phyloP scores from a whole-genome alignment of 805 yeast genomes.

The Kodamaea kakaduensis region DNA sequence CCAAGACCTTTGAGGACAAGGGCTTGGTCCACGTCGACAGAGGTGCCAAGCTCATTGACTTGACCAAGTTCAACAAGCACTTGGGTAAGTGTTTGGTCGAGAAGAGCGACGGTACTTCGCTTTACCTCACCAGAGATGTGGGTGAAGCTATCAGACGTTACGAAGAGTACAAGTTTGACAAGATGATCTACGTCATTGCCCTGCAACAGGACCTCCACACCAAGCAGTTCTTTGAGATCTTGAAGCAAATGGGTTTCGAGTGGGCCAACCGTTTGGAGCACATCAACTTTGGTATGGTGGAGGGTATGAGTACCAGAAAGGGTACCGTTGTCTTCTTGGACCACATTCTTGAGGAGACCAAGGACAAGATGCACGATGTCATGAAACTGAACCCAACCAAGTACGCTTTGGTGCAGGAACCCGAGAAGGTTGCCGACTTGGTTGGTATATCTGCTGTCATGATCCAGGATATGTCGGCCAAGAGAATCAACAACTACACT shows the following conservation, averaged over 20 bases:
- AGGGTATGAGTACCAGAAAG: slow-evolving; percentile 96
- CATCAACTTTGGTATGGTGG: slow-evolving; percentile 95
- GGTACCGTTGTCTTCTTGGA: slow-evolving; percentile 99
- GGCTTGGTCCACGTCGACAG: slow-evolving; percentile 77
- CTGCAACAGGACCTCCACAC: slow-evolving; percentile 92
- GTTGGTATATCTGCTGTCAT: slow-evolving; percentile 96
- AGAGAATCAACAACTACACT: slow-evolving; percentile 92
- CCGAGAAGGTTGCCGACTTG: slow-evolving; percentile 91
- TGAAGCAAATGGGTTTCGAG: slow-evolving; percentile 82
- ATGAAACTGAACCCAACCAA: slow-evolving; percentile 90
- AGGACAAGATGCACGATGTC: slow-evolving; percentile 91
- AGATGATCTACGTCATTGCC: slow-evolving; percentile 95
- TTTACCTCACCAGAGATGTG: slow-evolving; percentile 92
- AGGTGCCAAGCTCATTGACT: slow-evolving; percentile 87
- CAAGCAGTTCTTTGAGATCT: slow-evolving; percentile 90
- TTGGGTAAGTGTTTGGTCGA: slow-evolving; percentile 90
- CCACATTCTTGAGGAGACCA: slow-evolving; percentile 87
- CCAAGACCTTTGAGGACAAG: slow-evolving; percentile 58
- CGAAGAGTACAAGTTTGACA: slow-evolving; percentile 79
- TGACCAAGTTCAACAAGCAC: slow-evolving; percentile 81
- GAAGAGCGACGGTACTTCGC: slow-evolving; percentile 92
- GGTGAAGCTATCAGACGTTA: slow-evolving; percentile 95
- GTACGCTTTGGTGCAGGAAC: slow-evolving; percentile 89
- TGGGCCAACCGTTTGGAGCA: slow-evolving; percentile 84
- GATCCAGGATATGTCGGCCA: slow-evolving; percentile 98